phyloP scores from a whole-genome alignment of 148 eudicot species.

The Fallopia convolvulus region DNA sequence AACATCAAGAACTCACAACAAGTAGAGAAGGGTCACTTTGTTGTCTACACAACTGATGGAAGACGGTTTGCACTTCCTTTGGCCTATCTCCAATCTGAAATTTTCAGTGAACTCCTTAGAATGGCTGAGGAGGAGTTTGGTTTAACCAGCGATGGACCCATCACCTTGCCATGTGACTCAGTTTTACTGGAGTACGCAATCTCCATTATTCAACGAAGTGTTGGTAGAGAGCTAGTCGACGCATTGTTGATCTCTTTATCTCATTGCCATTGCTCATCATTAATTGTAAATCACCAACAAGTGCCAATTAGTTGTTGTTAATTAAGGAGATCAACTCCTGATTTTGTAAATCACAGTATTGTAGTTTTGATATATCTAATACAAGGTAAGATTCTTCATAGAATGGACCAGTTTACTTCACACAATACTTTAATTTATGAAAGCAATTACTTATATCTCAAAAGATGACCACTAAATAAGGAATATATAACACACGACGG shows the following conservation, averaged over 20 bases:
- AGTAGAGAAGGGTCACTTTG: conserved; percentile 2
- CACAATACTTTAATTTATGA: no score
- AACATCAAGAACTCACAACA: background rate
- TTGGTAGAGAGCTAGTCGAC: conserved; percentile 15
- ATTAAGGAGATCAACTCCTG: background rate
- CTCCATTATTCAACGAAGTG: conserved; percentile 15
- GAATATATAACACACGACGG: no score
- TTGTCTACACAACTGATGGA: conserved; percentile 2
- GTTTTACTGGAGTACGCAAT: conserved; percentile 18
- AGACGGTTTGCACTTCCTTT: background rate
- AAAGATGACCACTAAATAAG: no score
- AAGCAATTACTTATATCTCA: no score
- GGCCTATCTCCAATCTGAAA: no score
- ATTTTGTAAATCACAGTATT: background rate
- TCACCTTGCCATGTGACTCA: conserved; percentile 10
- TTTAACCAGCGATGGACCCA: no score
- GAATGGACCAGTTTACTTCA: no score
- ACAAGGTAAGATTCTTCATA: background rate
- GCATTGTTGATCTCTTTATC: conserved; percentile 14
- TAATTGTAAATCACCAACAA: background rate
- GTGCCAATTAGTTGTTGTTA: background rate
- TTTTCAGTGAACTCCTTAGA: no score
- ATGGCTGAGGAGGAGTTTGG: no score
- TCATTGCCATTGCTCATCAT: background rate
- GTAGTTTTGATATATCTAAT: background rate